A percentile compares a stretch with the other conserved stretches of the same genome.
Evolutionary conservation across 768 basidiomycete species (phyloP).

Genomic region (Coprinopsis marcescibilis): DNA sequence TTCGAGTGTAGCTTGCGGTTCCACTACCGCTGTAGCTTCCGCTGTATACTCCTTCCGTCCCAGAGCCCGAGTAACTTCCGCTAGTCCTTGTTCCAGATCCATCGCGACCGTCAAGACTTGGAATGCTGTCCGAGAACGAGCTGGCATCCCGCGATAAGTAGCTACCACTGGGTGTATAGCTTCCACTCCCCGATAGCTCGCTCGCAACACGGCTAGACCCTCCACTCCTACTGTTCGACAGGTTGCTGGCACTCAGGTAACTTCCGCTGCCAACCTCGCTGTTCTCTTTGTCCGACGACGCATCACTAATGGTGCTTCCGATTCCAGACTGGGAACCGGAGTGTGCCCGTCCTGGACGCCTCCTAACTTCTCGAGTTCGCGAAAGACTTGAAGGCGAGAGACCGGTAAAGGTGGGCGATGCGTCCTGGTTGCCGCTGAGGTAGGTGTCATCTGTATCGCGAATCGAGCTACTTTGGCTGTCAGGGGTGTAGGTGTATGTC

Average conservation of each 20-base stretch:
- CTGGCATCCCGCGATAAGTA: constrained; percentile 7
- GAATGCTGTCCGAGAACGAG: constrained; percentile 1
- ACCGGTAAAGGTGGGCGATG: constrained; percentile 30
- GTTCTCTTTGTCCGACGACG: too few species aligned
- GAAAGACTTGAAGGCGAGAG: constrained; percentile 51
- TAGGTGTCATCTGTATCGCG: constrained; percentile 36
- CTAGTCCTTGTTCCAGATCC: background rate
- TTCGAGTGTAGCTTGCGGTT: constrained; percentile 3
- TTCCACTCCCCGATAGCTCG: constrained; percentile 5
- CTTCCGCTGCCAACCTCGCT: constrained; percentile 22
- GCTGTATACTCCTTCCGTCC: background rate
- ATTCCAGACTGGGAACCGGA: constrained; percentile 36
- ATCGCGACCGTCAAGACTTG: background rate
- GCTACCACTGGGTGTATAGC: constrained; percentile 12
- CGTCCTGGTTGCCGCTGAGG: constrained; percentile 51
- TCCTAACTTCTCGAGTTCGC: constrained; percentile 47
- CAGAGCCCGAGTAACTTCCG: background rate
- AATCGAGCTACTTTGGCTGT: constrained; percentile 10
- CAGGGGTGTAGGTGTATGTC: constrained; percentile 2
- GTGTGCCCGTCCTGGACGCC: background rate
- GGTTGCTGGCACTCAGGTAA: constrained; percentile 24
- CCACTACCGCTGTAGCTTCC: background rate
- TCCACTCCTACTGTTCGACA: constrained; percentile 14
- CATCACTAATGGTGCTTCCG: constrained; percentile 30
- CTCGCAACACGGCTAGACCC: constrained; percentile 12